Base-by-base conservation (phyloP, 768 basidiomycete species). In the Psilocybe subaeruginosa region DNA sequence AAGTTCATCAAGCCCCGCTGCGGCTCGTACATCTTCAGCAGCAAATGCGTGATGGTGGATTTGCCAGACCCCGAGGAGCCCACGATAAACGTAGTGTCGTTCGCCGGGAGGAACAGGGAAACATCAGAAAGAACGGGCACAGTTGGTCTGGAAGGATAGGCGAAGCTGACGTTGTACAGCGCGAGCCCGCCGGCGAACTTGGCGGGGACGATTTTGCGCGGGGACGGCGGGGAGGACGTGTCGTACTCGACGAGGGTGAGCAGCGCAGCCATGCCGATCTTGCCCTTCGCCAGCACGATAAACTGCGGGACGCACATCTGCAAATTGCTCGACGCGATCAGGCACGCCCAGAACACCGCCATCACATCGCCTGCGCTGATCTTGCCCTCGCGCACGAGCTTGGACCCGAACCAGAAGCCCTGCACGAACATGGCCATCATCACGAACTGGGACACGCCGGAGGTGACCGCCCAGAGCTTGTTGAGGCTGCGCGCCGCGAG, bases 301-400 rank as follows among this genome's bases (percentile, higher is more conserved):
- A 93, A 77, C 62, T 92, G 87, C 0, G 95, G 95, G 8, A 98
- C 86, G 68, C 87, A 88, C 82, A 91, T 87, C 72, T 97, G 95
- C 2, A 97, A 76, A 72, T 93, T 95, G 66, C 84, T 89, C 1
- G 91, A 90, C 0, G 93, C 95, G 62, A 98, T 91, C 19, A 98
- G 79, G 72, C 93, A 95, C 0, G 97, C 95, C 96, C 97, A 99
- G 73, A 99, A 99, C 54, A 96, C 93, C n/a, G 91, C 88, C 90
- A 95, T 96, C 64, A 98, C 91, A 37, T 89, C 84, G 1, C 94
- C 94, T 0, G 91, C 77, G 3, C 76, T 76, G 56, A 86, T 81
- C 63, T 80, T 85, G 14, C 90, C 91, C 11, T 88, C 81, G n/a
- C 86, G 76, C n/a, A 99, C 94, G 54, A 97, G 83, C 70, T 91